Percentiles rank a stretch among this genome's conserved stretches.
Conservation (phyloP, 768 basidiomycete genomes). For the Suillus weaverae region DNA sequence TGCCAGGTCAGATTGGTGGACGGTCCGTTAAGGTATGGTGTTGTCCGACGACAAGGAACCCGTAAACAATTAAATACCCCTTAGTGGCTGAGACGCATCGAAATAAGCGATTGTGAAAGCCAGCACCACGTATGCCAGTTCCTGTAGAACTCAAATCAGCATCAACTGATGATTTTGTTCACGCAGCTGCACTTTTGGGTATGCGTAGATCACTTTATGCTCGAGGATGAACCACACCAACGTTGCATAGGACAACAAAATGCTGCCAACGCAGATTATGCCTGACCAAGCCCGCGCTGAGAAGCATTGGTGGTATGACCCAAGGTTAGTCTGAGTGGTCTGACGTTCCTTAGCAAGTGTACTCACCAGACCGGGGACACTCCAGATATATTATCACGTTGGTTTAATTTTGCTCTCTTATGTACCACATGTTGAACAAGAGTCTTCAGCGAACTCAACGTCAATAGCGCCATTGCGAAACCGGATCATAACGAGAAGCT, state of each 20-base stretch:
- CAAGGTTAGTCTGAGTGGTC: constrained; percentile 30
- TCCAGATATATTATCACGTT: constrained; percentile 37
- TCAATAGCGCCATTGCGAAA: constrained; percentile 55
- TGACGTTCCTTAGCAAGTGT: background rate
- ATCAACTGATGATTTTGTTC: constrained; percentile 3
- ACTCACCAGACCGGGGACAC: constrained; percentile 2
- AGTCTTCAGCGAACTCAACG: constrained; percentile 56
- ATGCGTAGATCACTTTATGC: background rate
- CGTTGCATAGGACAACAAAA: constrained; percentile 49
- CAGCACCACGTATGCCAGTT: constrained; percentile 48
- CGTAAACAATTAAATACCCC: background rate
- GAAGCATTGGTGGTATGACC: constrained; percentile 57
- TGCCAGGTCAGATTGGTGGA: constrained; percentile 65
- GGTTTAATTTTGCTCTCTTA: constrained; percentile 11
- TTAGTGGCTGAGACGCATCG: constrained; percentile 59
- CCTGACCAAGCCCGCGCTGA: constrained; percentile 54
- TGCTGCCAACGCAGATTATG: constrained; percentile 52
- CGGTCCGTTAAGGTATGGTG: constrained; percentile 43
- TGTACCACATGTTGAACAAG: constrained; percentile 20
- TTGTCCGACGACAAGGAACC: background rate
- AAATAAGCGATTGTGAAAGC: constrained; percentile 48
- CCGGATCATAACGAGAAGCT: constrained; percentile 56
- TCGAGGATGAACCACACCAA: background rate
- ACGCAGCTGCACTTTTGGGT: constrained; percentile 38
- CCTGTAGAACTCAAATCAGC: background rate